Evolutionary conservation across 2,329 filamentous ascomycete species (phyloP).

Genomic region (Pseudocercospora ulei): DNA sequence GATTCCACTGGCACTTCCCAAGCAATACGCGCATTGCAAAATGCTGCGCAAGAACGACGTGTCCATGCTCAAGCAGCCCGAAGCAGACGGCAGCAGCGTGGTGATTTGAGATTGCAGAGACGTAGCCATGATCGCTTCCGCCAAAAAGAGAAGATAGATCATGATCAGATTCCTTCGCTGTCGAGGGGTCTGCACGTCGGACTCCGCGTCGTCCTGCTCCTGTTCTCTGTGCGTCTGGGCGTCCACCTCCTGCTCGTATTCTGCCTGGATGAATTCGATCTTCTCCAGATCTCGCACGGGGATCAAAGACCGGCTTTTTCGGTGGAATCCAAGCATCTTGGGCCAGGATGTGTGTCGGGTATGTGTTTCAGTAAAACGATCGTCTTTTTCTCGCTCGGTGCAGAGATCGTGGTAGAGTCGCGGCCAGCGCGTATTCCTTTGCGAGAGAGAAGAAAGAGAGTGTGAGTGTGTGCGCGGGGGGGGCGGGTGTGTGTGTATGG

Average conservation of each 20-base stretch:
- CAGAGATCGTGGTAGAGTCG: constrained; percentile 6
- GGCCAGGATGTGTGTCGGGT: constrained; percentile 1
- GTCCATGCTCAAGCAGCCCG: constrained; percentile 40
- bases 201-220: constrained; percentile 28
- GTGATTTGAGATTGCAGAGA: constrained; percentile 42
- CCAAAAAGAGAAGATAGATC: constrained; percentile 42
- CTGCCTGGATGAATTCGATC: constrained; percentile 25
- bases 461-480: constrained; percentile 1
- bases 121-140: constrained; percentile 45
- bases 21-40: constrained; percentile 43
- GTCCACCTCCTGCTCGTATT: constrained; percentile 23
- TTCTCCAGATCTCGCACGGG: constrained; percentile 39
- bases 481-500: no score
- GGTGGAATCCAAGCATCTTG: constrained; percentile 40
- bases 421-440: constrained; percentile 9
- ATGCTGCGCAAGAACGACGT: constrained; percentile 42
- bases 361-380: neutral
- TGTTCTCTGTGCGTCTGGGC: constrained; percentile 19
- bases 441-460: neutral
- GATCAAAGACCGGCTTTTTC: constrained; percentile 38
- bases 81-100: constrained; percentile 39
- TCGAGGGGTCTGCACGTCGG: constrained; percentile 16
- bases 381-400: neutral
- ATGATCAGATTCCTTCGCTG: constrained; percentile 33
- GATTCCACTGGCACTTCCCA: constrained; percentile 40